A percentile compares a stretch with the other conserved stretches of the same genome.
phyloP scores from a whole-genome alignment of 2,329 filamentous ascomycete species.

The Torrubiellomyces zombiae region DNA sequence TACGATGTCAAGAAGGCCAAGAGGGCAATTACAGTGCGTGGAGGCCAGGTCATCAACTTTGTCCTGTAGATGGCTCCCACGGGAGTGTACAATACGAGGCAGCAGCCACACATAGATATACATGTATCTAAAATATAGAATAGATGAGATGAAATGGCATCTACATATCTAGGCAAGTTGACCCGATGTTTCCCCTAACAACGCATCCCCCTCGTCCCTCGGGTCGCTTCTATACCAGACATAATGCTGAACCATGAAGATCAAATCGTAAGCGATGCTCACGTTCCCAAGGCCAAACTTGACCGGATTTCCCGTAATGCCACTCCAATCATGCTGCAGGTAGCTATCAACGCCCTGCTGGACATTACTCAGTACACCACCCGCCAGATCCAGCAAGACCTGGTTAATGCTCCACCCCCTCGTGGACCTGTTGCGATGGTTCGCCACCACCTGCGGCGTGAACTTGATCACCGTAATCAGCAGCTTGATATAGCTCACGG shows the following conservation, averaged over 20 bases:
- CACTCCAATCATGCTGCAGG: constrained; percentile 73
- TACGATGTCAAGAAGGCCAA: constrained; percentile 35
- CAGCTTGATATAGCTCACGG: constrained; percentile 77
- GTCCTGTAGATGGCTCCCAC: constrained; percentile 41
- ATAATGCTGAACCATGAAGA: constrained; percentile 85
- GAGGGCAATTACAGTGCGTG: constrained; percentile 48
- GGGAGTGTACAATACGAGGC: too few relatives aligned
- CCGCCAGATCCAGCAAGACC: constrained; percentile 69
- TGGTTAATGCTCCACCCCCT: constrained; percentile 74
- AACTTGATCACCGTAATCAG: constrained; percentile 84
- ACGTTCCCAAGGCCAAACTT: constrained; percentile 80
- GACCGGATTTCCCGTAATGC: constrained; percentile 77
- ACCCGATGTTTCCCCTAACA: constrained; percentile 15
- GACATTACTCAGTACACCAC: constrained; percentile 63
- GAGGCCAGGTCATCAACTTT: constrained; percentile 59
- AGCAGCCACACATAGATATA: too few relatives aligned
- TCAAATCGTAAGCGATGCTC: constrained; percentile 66
- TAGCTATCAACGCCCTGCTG: constrained; percentile 79
- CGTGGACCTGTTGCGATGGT: constrained; percentile 74
- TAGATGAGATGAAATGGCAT: too few relatives aligned
- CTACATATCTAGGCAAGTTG: too few relatives aligned
- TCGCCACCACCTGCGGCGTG: constrained; percentile 68
- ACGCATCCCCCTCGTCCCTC: constrained; percentile 8
- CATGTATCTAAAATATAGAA: too few relatives aligned
- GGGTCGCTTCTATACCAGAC: constrained; percentile 41